Percentiles rank a stretch among this genome's conserved stretches.
phyloP scores from a whole-genome alignment of 2,329 filamentous ascomycete species.

The Meredithiella fracta region DNA sequence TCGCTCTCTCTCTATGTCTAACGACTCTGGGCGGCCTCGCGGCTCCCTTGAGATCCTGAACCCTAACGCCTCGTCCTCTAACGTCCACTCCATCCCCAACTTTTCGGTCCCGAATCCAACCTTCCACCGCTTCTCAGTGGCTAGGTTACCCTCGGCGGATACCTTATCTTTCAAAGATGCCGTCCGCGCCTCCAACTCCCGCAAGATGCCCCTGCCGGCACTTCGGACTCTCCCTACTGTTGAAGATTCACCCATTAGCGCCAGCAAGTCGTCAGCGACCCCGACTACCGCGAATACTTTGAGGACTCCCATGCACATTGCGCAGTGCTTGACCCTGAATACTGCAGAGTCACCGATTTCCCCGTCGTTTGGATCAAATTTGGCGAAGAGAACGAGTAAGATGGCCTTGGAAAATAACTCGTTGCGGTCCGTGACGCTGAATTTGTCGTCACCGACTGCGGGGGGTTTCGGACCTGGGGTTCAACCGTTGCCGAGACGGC shows the following conservation, averaged over 20 bases:
- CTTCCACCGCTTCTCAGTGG: constrained; percentile 9
- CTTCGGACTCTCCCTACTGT: constrained; percentile 8
- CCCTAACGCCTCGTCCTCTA: background rate
- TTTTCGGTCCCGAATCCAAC: constrained; percentile 13
- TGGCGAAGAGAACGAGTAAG: constrained; percentile 2
- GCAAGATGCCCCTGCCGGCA: constrained; percentile 9
- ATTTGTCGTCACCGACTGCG: constrained; percentile 1
- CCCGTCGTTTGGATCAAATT: background rate
- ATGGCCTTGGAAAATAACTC: background rate
- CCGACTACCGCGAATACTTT: background rate
- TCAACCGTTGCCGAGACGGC: constrained; percentile 4
- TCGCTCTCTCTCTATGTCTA: constrained; percentile 29
- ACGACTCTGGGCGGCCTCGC: constrained; percentile 16
- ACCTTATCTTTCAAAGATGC: constrained; percentile 10
- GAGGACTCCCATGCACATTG: background rate
- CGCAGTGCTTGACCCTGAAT: background rate
- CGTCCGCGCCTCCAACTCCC: background rate
- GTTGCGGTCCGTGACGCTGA: constrained; percentile 1
- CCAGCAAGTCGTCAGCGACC: background rate
- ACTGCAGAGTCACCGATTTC: background rate
- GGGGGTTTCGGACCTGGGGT: background rate
- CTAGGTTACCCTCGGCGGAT: constrained; percentile 9
- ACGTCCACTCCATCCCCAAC: constrained; percentile 4
- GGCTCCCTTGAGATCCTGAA: constrained; percentile 4
- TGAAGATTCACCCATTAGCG: constrained; percentile 4